phyloP scores from a whole-genome alignment of 306 rosid genomes.

The Vicia sativa region DNA sequence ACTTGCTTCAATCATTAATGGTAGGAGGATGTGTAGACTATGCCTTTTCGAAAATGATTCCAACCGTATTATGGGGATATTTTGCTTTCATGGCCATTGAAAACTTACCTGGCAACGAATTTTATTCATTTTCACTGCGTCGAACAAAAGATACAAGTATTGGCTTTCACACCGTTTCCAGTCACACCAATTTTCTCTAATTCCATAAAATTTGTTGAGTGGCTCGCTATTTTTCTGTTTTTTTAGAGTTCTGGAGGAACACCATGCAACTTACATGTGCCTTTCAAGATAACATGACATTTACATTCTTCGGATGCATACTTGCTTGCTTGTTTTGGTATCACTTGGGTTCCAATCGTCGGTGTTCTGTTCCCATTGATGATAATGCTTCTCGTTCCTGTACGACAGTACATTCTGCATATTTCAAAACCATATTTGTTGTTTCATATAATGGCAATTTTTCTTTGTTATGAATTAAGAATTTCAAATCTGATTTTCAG shows the following conservation, averaged over 20 bases:
- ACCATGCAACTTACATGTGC: no score
- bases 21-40: conserved; percentile 79
- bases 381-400: no score
- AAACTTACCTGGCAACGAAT: conserved; percentile 82
- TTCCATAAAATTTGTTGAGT: not conserved
- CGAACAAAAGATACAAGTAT: conserved; percentile 79
- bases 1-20: conserved; percentile 76
- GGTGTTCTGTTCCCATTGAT: no score
- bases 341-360: conserved; percentile 81
- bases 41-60: conserved; percentile 82
- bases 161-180: conserved; percentile 21
- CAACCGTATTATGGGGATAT: conserved; percentile 84
- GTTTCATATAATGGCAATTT: no score
- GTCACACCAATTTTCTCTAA: not conserved
- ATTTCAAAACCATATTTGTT: no score
- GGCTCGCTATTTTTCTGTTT: no score
- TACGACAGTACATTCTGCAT: no score
- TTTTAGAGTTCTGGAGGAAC: no score
- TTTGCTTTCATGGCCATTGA: conserved; percentile 90
- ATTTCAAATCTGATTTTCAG: no score
- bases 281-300: no score
- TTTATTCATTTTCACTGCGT: conserved; percentile 65
- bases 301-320: conserved; percentile 43
- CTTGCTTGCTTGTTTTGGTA: conserved; percentile 78
- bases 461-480: no score